Conservation (phyloP, 176 grass and related monocot species). For the Musa acuminata region DNA sequence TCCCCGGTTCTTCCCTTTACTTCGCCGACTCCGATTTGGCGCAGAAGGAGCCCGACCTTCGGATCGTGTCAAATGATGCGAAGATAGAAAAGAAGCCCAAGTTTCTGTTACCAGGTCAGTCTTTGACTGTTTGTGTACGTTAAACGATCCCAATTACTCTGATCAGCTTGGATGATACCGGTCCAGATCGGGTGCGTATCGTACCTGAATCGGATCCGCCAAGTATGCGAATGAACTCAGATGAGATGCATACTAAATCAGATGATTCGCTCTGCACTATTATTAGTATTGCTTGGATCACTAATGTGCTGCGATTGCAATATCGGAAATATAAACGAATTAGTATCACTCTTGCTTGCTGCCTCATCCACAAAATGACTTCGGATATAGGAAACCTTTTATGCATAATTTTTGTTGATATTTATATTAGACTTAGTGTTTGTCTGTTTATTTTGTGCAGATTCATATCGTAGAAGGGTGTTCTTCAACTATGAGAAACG, state of each 20-base stretch:
- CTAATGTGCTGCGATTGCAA: too few species aligned
- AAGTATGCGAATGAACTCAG: too few species aligned
- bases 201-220: too few species aligned
- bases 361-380: background rate
- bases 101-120: background rate
- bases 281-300: too few species aligned
- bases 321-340: too few species aligned
- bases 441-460: constrained; percentile 21
- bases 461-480: constrained; percentile 70
- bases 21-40: constrained; percentile 8
- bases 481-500: constrained; percentile 99
- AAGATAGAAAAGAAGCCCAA: background rate
- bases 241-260: too few species aligned
- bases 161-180: too few species aligned
- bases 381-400: background rate
- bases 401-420: background rate
- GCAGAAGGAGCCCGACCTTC: background rate
- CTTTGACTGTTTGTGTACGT: background rate
- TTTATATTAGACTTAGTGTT: background rate
- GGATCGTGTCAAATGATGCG: constrained; percentile 3
- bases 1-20: background rate
- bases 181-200: too few species aligned
- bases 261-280: too few species aligned
- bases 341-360: background rate
- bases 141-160: too few species aligned